Conservation (phyloP, 1,284 basidiomycete species). For the Malassezia dermatis region DNA sequence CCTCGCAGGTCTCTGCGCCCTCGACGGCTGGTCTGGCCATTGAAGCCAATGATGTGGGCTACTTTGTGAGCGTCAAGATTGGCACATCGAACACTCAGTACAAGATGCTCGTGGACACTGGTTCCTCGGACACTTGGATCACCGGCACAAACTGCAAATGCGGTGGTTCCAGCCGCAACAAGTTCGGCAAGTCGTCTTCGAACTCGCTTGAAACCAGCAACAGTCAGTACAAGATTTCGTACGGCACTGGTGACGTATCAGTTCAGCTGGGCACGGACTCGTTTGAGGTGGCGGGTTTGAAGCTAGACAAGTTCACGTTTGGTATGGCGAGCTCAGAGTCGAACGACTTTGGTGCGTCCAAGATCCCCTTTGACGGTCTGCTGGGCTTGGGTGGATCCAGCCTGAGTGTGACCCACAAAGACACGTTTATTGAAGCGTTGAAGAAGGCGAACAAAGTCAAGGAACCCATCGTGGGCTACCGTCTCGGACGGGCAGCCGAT, state of each 20-base stretch:
- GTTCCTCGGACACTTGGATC: constrained; percentile 70
- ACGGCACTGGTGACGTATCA: constrained; percentile 60
- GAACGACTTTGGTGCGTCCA: constrained; percentile 53
- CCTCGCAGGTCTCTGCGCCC: constrained; percentile 49
- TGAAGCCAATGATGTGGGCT: constrained; percentile 57
- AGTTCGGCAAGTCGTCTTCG: constrained; percentile 60
- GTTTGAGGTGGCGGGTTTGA: constrained; percentile 60
- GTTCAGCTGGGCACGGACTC: constrained; percentile 63
- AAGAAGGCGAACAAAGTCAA: constrained; percentile 57
- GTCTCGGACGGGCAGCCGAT: constrained; percentile 60
- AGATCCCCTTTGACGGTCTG: constrained; percentile 62
- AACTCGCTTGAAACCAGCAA: constrained; percentile 55
- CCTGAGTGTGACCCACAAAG: constrained; percentile 57
- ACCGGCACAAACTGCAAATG: constrained; percentile 29
- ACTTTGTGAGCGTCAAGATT: constrained; percentile 64
- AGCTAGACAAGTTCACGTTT: constrained; percentile 59
- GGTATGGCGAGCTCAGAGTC: constrained; percentile 62
- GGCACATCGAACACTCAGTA: constrained; percentile 66
- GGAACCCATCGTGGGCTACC: constrained; percentile 66
- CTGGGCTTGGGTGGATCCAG: constrained; percentile 57
- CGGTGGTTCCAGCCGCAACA: constrained; percentile 52
- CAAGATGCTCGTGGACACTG: constrained; percentile 64
- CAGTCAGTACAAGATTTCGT: constrained; percentile 61
- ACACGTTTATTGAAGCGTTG: constrained; percentile 67
- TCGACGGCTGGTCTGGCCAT: constrained; percentile 65